Evolutionary conservation across 1,284 basidiomycete species (phyloP).

Genomic region (Apiotrichum sp.): DNA sequence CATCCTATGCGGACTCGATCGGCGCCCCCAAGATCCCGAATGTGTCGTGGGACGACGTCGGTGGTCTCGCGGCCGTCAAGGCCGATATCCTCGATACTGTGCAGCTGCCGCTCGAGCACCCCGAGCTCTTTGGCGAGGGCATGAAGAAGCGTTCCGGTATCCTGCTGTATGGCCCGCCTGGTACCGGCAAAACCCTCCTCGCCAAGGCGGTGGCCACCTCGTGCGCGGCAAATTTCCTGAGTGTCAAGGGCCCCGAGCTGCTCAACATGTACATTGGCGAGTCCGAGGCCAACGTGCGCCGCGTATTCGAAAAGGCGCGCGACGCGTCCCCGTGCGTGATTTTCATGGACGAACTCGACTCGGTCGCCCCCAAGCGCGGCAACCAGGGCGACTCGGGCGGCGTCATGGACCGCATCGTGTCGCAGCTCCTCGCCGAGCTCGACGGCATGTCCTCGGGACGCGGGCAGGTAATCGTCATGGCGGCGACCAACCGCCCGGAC

Average conservation of each 20-base stretch:
- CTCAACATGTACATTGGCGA: constrained; percentile 99
- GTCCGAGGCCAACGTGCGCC: constrained; percentile 90
- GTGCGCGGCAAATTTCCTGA: constrained; percentile 86
- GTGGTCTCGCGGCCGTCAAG: constrained; percentile 83
- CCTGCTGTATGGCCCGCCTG: constrained; percentile 79
- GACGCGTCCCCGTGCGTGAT: constrained; percentile 89
- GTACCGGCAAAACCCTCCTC: constrained; percentile 87
- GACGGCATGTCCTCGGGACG: constrained; percentile 74
- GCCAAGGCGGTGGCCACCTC: constrained; percentile 75
- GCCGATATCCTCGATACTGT: constrained; percentile 94
- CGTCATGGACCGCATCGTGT: constrained; percentile 97
- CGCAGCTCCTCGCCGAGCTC: constrained; percentile 88
- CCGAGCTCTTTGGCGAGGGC: constrained; percentile 86
- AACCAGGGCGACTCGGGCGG: constrained; percentile 92
- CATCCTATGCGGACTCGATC: constrained; percentile 82
- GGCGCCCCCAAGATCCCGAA: constrained; percentile 95
- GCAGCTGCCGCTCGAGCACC: constrained; percentile 88
- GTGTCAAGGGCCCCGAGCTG: constrained; percentile 94
- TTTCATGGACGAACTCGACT: constrained; percentile 98
- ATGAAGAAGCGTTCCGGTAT: constrained; percentile 89
- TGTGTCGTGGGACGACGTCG: constrained; percentile 97
- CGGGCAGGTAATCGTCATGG: constrained; percentile 82
- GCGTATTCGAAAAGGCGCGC: constrained; percentile 83
- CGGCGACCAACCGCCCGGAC: constrained; percentile 95
- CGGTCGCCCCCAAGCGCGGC: constrained; percentile 90